Conservation (phyloP, 768 basidiomycete species). For the Fomitopsis pulvina region DNA sequence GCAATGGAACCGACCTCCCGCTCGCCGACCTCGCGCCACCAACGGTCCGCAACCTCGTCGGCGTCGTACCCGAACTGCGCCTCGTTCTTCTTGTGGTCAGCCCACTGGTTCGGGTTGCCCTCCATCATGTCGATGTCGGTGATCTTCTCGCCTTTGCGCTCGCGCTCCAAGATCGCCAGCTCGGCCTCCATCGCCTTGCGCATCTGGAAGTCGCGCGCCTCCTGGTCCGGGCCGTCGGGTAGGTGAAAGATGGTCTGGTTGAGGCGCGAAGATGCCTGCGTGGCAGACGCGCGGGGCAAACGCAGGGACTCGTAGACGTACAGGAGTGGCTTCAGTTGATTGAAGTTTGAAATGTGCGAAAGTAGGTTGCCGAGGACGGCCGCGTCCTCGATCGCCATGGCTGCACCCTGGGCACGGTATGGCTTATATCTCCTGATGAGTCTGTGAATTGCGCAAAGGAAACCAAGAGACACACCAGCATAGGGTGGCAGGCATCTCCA, state of each 20-base stretch:
- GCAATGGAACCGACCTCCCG: background rate
- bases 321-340: constrained; percentile 40
- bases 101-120: constrained; percentile 51
- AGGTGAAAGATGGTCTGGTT: constrained; percentile 53
- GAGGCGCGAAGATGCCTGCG: constrained; percentile 41
- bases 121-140: constrained; percentile 15
- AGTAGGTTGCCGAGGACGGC: constrained; percentile 44
- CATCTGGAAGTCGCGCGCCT: constrained; percentile 46
- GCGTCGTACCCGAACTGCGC: constrained; percentile 51
- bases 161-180: constrained; percentile 18
- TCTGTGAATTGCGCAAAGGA: background rate
- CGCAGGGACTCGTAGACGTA: constrained; percentile 48
- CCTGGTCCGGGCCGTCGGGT: constrained; percentile 46
- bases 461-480: constrained; percentile 27
- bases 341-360: constrained; percentile 34
- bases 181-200: constrained; percentile 38
- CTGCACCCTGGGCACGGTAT: constrained; percentile 37
- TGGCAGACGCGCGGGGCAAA: constrained; percentile 38
- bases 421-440: constrained; percentile 18
- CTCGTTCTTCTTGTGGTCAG: constrained; percentile 43
- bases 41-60: constrained; percentile 41
- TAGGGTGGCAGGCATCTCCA: constrained; percentile 37
- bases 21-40: constrained; percentile 36
- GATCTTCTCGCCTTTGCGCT: constrained; percentile 15
- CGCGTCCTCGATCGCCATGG: constrained; percentile 44